phyloP scores from a whole-genome alignment of 2,329 filamentous ascomycete genomes.

The Aspergillus felis region DNA sequence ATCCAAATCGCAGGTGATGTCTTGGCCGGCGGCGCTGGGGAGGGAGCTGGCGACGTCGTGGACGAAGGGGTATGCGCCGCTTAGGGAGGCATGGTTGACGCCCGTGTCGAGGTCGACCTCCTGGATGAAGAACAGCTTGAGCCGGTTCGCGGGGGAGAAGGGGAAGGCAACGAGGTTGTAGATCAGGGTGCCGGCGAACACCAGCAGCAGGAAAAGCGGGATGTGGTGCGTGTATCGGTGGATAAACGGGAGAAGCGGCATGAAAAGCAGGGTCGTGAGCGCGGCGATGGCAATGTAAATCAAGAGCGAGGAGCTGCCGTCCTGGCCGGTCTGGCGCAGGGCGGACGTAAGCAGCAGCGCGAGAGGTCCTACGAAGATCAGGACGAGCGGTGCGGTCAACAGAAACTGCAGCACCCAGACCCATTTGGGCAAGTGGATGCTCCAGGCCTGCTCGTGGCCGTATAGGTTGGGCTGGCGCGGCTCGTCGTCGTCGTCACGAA shows the following conservation, averaged over 20 bases:
- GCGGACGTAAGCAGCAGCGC: slow-evolving; percentile 69
- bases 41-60: slow-evolving; percentile 63
- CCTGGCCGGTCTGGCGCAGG: slow-evolving; percentile 74
- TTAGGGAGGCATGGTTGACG: slow-evolving; percentile 65
- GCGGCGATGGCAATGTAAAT: slow-evolving; percentile 68
- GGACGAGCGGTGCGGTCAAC: slow-evolving; percentile 69
- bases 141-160: slow-evolving; percentile 71
- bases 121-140: slow-evolving; percentile 87
- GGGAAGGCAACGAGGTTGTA: slow-evolving; percentile 88
- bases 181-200: slow-evolving; percentile 71
- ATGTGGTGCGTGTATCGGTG: slow-evolving; percentile 82
- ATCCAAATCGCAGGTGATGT: slow-evolving; percentile 50
- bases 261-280: slow-evolving; percentile 66
- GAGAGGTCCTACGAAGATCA: slow-evolving; percentile 74
- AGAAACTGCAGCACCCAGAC: slow-evolving; percentile 86
- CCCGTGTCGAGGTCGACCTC: slow-evolving; percentile 71
- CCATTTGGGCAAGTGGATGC: slow-evolving; percentile 71
- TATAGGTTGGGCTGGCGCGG: slow-evolving; percentile 46
- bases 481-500: slow-evolving; percentile 25
- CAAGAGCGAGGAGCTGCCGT: slow-evolving; percentile 69
- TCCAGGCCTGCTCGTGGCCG: slow-evolving; percentile 81
- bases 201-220: slow-evolving; percentile 68
- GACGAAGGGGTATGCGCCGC: slow-evolving; percentile 65
- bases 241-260: slow-evolving; percentile 77
- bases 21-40: slow-evolving; percentile 65